Conservation (phyloP, 164 flowering plant genomes). For the Piper longum region DNA sequence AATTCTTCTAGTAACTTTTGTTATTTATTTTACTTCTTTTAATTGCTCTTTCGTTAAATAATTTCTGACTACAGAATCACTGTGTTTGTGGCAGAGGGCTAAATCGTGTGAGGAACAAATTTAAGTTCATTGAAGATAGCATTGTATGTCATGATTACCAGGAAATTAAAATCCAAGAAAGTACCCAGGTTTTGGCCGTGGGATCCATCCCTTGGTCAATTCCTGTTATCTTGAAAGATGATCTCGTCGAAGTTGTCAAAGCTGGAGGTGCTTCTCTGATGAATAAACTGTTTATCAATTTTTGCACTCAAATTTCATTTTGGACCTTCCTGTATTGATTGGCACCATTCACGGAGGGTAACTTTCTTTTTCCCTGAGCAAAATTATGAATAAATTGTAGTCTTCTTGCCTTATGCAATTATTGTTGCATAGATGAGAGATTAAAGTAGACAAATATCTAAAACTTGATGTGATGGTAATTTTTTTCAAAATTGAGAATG, state of each 20-base stretch:
- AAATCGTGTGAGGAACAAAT: slow-evolving; percentile 54
- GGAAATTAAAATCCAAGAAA: slow-evolving; percentile 97
- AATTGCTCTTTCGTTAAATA: not conserved
- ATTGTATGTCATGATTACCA: slow-evolving; percentile 83
- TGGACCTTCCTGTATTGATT: not conserved
- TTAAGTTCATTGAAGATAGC: slow-evolving; percentile 45
- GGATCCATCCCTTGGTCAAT: slow-evolving; percentile 98
- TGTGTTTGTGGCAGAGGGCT: slow-evolving; percentile 26
- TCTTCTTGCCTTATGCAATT: no score
- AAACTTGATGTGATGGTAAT: no score
- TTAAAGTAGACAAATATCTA: no score
- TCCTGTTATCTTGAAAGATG: slow-evolving; percentile 68
- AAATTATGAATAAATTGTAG: no score
- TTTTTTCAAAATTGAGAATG: no score
- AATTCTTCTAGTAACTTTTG: no score
- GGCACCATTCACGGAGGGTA: not conserved
- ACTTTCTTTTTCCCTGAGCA: no score
- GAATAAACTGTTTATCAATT: not conserved
- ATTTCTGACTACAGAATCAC: not conserved
- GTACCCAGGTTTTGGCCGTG: slow-evolving; percentile 73
- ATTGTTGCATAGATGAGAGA: no score
- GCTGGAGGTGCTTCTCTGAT: slow-evolving; percentile 66
- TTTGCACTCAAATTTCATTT: no score
- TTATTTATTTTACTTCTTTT: not conserved
- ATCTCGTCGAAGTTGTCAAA: slow-evolving; percentile 92